phyloP scores from a whole-genome alignment of 2,329 filamentous ascomycete species.

The Fusarium buharicum region DNA sequence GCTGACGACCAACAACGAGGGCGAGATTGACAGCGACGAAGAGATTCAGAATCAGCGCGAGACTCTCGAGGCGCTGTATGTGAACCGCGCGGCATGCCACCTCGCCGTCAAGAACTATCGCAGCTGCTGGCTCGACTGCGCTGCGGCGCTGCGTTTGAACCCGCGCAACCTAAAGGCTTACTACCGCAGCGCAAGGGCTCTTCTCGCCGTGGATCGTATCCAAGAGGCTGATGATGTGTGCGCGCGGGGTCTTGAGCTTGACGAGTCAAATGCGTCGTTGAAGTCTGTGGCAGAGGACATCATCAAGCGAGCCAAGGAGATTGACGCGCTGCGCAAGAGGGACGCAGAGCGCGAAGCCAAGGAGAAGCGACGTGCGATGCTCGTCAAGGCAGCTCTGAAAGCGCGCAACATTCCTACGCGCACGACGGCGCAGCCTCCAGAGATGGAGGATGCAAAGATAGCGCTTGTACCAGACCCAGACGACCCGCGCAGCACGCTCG shows the following conservation, averaged over 20 bases:
- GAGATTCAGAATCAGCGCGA: constrained; percentile 68
- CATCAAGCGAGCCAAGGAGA: constrained; percentile 62
- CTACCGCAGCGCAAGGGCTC: constrained; percentile 83
- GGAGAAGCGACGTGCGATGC: constrained; percentile 65
- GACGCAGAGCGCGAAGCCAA: constrained; percentile 67
- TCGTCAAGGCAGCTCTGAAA: constrained; percentile 72
- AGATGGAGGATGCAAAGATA: constrained; percentile 86
- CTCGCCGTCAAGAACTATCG: constrained; percentile 90
- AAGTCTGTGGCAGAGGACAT: constrained; percentile 71
- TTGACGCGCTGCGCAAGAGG: constrained; percentile 65
- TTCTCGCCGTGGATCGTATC: constrained; percentile 81
- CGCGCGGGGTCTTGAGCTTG: constrained; percentile 76
- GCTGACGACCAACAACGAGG: constrained; percentile 46
- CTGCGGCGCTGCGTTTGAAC: constrained; percentile 80
- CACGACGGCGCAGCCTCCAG: constrained; percentile 76
- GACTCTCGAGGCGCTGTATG: constrained; percentile 79
- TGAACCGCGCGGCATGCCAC: constrained; percentile 91
- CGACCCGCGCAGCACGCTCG: constrained; percentile 76
- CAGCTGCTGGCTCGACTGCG: constrained; percentile 86
- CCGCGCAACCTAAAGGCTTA: constrained; percentile 86
- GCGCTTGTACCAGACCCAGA: constrained; percentile 76
- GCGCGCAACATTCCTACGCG: constrained; percentile 77
- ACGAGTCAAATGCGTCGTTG: constrained; percentile 75
- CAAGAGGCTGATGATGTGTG: constrained; percentile 84
- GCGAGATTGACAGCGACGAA: constrained; percentile 58